Base-by-base conservation (phyloP, 306 rosid species). In the Begonia loranthoides region DNA sequence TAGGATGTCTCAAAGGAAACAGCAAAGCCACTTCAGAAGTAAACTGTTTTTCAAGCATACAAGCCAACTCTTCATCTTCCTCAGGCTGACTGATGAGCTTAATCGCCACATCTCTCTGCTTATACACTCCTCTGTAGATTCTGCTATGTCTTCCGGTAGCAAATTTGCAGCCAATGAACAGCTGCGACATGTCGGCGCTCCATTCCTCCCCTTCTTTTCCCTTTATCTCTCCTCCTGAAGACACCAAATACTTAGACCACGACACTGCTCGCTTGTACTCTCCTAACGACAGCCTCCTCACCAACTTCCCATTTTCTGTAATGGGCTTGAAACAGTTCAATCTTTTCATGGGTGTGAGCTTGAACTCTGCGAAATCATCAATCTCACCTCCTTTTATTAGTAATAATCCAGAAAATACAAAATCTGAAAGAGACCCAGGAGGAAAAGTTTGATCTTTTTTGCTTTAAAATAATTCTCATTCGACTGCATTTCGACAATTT, bases 171-270 rank as follows among this genome's bases (percentile, higher is more conserved):
- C 96, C 99, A 61, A 92, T 73, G 52, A 72, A 64, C 70, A 92
- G 63, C 64, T 81, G 83, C 9, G 99, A 92, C 88, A 90, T 75
- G 17, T 90, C 99, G 2, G 99, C 96, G 54, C 99, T 79, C 94
- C 99, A 92, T 53, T 92, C 94, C 16, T 82, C 87, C 62, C 82
- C 96, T 12, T 82, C 94, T n/a, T 75, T 87, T 1, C 84, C 94
- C 45, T 92, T 92, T 2, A 86, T 92, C 40, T 76, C 87, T 9
- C 92, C 99, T 7, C 96, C 99, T 0, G 88, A 49, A 0, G 99
- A 86, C 2, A 92, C 94, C 70, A 83, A 22, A 54, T 92, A 92
- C 70, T 83, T 92, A 4, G 99, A 92, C 99, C 99, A 92, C 19
- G 99, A 92, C 56, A 76, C 94, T 7, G 99, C 99, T 24, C 99